Conservation (phyloP, 1,284 basidiomycete species). For the Boletellus deceptivus region DNA sequence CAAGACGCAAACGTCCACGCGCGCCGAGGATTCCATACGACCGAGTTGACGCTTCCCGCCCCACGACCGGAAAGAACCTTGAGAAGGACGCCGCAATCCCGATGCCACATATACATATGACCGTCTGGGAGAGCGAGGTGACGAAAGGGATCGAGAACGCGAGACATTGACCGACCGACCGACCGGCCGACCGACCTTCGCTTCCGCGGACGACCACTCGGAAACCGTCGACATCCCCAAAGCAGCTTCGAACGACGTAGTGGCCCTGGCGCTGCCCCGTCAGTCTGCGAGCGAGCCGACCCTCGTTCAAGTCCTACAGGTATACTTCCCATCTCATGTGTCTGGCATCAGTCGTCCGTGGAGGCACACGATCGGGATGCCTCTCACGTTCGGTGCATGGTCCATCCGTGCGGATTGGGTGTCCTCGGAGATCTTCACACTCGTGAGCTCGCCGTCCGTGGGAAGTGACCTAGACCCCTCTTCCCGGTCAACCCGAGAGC, state of each 20-base stretch:
- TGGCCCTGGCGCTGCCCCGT: constrained; percentile 78
- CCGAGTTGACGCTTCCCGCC: constrained; percentile 87
- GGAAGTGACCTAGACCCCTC: constrained; percentile 55
- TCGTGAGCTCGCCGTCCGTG: constrained; percentile 79
- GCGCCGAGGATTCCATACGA: constrained; percentile 92
- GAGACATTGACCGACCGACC: constrained; percentile 35
- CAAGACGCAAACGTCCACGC: constrained; percentile 91
- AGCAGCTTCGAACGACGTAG: constrained; percentile 89
- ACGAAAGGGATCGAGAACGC: constrained; percentile 5
- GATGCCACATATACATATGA: constrained; percentile 95
- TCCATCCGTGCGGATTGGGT: constrained; percentile 87
- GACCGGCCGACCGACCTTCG: constrained; percentile 64
- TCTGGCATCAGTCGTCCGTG: constrained; percentile 9
- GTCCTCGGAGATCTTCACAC: constrained; percentile 85
- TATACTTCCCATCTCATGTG: constrained; percentile 75
- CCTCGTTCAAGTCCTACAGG: constrained; percentile 76
- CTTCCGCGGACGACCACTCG: constrained; percentile 93
- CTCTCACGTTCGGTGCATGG: constrained; percentile 78
- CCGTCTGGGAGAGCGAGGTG: constrained; percentile 55
- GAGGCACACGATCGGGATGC: constrained; percentile 8
- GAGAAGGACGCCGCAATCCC: constrained; percentile 77
- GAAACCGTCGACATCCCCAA: constrained; percentile 82
- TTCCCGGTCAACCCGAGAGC: constrained; percentile 13
- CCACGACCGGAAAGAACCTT: constrained; percentile 86
- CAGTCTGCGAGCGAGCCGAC: constrained; percentile 74